Percentiles rank a stretch among this genome's conserved stretches.
Evolutionary conservation across 768 basidiomycete species (phyloP).

Genomic region (Hypholoma fasciculare): DNA sequence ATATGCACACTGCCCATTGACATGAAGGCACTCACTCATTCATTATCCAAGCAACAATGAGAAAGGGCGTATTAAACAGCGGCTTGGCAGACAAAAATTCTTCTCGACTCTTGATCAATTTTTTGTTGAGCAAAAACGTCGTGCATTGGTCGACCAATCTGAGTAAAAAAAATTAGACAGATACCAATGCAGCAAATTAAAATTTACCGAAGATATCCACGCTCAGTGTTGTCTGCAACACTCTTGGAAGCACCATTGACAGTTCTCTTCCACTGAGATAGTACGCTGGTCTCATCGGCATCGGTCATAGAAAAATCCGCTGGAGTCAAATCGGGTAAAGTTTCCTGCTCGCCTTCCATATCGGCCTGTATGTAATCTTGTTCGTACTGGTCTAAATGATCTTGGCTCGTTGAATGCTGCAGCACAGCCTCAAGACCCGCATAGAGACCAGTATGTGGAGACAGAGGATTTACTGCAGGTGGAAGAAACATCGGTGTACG

Average conservation of each 20-base stretch:
- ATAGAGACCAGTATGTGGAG: too few species aligned
- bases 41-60: background rate
- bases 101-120: background rate
- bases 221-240: background rate
- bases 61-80: background rate
- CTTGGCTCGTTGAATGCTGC: too few species aligned
- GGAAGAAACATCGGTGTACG: too few species aligned
- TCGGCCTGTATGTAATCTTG: too few species aligned
- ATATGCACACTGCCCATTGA: background rate
- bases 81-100: background rate
- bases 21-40: background rate
- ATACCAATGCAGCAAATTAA: background rate
- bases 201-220: background rate
- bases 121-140: background rate
- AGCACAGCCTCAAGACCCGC: too few species aligned
- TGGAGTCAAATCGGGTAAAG: too few species aligned
- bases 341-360: too few species aligned
- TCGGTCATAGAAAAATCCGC: too few species aligned
- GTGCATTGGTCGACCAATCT: background rate
- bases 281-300: too few species aligned
- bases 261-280: background rate
- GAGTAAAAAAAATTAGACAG: background rate
- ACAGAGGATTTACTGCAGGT: too few species aligned
- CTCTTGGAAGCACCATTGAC: background rate
- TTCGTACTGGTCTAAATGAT: too few species aligned